Base-by-base conservation (phyloP, 148 eudicot genomes). In the Persicaria tinctoria region DNA sequence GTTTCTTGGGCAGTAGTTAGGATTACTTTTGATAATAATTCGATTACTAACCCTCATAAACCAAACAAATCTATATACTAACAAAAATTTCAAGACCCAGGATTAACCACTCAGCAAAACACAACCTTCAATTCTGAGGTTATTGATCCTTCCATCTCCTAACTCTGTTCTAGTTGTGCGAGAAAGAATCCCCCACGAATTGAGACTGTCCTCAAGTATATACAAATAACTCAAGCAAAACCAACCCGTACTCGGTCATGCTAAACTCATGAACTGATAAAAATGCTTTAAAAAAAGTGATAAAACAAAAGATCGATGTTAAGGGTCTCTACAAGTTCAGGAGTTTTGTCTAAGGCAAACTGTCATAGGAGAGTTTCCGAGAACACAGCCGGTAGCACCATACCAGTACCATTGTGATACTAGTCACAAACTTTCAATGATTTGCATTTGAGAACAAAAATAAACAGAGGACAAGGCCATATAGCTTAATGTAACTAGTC, bases 401-500 rank as follows among this genome's bases (percentile, higher is more conserved):
- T 41, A 14, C 38, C 68, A 10, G 0, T 63, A 63, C 68, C 44
- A 5, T 4, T 10, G 45, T 9, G 46, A 10, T 32, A 9, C 44
- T 13, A 27, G n/a, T 63, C 70, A 13, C 18, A 13, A 12, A 63
- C 45, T 32, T 63, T 14, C 23, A 63, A 32, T 63, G 32, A 63
- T 63, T 63, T 63, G 68, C 68, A 27, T 32, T 63, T 63, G 12
- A 27, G 68, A 63, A 32, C 44, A 63, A 38, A 66, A 13, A 66
- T 13, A 66, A n/a, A 44, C 38, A 56, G 17, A 64, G 38, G 47
- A 7, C 6, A 4, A 66, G 70, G 47, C 27, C 17, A 66, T 38
- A 6, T 66, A 41, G 48, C 48, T 14, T 71, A 71, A 71, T 23
- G 6, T 71, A 23, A 71, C 80, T 84, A 95, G 55, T 92, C 97